A percentile compares a stretch with the other conserved stretches of the same genome.
phyloP scores from a whole-genome alignment of 257 asterid species.

The Nyctanthes arbortristis region DNA sequence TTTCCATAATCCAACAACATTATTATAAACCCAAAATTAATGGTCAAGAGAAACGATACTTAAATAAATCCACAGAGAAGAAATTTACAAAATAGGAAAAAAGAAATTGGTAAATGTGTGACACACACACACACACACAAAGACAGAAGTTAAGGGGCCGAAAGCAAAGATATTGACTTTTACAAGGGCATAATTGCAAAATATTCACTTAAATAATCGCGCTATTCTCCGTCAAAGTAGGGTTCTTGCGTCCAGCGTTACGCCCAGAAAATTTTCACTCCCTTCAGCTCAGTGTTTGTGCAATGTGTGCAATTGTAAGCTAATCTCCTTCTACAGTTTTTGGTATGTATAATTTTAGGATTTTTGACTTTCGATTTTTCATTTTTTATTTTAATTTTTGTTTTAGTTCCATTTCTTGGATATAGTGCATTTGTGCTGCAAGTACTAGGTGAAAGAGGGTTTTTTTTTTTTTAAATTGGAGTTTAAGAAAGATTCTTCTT shows the following conservation, averaged over 20 bases:
- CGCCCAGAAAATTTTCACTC: conserved; percentile 32
- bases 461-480: background rate
- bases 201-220: conserved; percentile 36
- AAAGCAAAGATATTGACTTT: conserved; percentile 9
- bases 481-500: conserved; percentile 3
- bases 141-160: conserved; percentile 11
- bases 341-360: too few species aligned
- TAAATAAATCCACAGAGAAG: too few species aligned
- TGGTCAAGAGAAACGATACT: background rate
- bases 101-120: too few species aligned
- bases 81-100: too few species aligned
- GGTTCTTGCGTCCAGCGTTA: conserved; percentile 52
- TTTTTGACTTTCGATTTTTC: too few species aligned
- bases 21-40: background rate
- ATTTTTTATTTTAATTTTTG: background rate
- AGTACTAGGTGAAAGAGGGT: background rate
- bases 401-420: conserved; percentile 17
- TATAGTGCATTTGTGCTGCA: background rate
- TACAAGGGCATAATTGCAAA: conserved; percentile 39
- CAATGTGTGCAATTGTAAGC: conserved; percentile 30
- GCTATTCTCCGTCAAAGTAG: conserved; percentile 67
- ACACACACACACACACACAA: too few species aligned
- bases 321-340: conserved; percentile 21
- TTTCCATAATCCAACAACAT: background rate
- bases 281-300: conserved; percentile 28